Evolutionary conservation across 2,329 filamentous ascomycete genomes (phyloP).

Genomic region (Lecanicillium sp.): DNA sequence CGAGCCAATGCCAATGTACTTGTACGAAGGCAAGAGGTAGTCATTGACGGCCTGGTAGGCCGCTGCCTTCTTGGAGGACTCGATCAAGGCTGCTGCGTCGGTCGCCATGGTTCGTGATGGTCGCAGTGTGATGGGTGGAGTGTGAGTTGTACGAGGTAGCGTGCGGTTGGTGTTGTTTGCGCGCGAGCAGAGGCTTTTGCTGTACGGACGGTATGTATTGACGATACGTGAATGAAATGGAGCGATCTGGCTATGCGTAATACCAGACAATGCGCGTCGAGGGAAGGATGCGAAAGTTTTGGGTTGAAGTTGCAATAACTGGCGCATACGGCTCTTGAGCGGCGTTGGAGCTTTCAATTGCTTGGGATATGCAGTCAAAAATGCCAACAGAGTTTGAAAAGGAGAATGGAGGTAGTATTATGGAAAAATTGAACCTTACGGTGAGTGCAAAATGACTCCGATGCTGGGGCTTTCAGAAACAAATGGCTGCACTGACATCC

Average conservation of each 20-base stretch:
- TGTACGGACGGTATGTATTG: too few relatives aligned
- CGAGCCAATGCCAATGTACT: constrained; percentile 70
- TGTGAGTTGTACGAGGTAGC: background rate
- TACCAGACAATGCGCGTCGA: background rate
- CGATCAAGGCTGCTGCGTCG: constrained; percentile 39
- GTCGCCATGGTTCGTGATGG: constrained; percentile 25
- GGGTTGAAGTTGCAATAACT: too few relatives aligned
- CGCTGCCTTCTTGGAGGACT: constrained; percentile 67
- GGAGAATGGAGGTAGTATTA: too few relatives aligned
- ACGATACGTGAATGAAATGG: background rate
- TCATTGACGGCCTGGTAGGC: constrained; percentile 67
- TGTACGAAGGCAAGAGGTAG: constrained; percentile 56
- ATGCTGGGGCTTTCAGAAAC: background rate
- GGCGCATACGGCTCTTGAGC: too few relatives aligned
- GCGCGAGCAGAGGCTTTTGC: background rate
- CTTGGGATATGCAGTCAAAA: too few relatives aligned
- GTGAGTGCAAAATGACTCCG: too few relatives aligned
- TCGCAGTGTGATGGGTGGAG: background rate
- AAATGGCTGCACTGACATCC: constrained; percentile 2
- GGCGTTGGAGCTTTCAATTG: too few relatives aligned
- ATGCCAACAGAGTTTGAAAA: too few relatives aligned
- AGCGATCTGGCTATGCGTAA: background rate
- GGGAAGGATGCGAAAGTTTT: too few relatives aligned
- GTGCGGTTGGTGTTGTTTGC: too few relatives aligned
- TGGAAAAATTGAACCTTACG: too few relatives aligned